phyloP scores from a whole-genome alignment of 2,329 filamentous ascomycete genomes.

The Neopestalotiopsis rosae region DNA sequence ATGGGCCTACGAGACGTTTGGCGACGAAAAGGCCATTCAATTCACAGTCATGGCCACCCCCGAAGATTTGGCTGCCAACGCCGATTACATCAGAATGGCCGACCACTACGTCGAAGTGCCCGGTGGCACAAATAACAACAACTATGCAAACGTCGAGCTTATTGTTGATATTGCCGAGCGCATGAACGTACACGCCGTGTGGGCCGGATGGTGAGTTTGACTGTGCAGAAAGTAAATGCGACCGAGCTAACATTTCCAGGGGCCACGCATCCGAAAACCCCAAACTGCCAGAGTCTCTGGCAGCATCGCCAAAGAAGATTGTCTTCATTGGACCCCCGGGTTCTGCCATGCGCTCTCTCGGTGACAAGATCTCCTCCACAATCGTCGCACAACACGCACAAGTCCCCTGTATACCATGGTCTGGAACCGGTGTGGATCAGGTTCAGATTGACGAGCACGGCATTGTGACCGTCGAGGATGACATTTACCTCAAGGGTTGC shows the following conservation, averaged over 20 bases:
- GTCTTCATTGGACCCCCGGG: constrained; percentile 98
- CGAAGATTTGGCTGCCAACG: constrained; percentile 95
- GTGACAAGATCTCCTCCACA: constrained; percentile 99
- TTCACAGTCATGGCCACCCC: constrained; percentile 99
- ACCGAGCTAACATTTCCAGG: constrained; percentile 51
- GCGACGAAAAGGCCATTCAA: constrained; percentile 96
- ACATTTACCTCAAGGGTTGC: constrained; percentile 88
- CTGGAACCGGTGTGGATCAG: constrained; percentile 85
- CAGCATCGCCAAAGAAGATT: constrained; percentile 96
- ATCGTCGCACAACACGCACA: constrained; percentile 97
- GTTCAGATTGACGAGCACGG: constrained; percentile 80
- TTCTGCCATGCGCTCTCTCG: constrained; percentile 97
- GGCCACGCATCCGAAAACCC: constrained; percentile 99
- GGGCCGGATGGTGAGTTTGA: constrained; percentile 88
- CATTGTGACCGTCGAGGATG: constrained; percentile 89
- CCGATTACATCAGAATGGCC: constrained; percentile 99
- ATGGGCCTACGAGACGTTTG: constrained; percentile 99
- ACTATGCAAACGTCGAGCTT: constrained; percentile 98
- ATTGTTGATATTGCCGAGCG: constrained; percentile 99
- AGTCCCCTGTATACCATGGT: constrained; percentile 99
- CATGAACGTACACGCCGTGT: constrained; percentile 97
- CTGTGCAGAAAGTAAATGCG: constrained; percentile 16
- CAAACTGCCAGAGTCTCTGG: constrained; percentile 92
- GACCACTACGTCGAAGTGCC: constrained; percentile 99
- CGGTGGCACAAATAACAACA: constrained; percentile 99